Evolutionary conservation across 805 yeast genomes (phyloP), one percentile per base, ranked within the genome.

Genomic region (Candida maesae): DNA sequence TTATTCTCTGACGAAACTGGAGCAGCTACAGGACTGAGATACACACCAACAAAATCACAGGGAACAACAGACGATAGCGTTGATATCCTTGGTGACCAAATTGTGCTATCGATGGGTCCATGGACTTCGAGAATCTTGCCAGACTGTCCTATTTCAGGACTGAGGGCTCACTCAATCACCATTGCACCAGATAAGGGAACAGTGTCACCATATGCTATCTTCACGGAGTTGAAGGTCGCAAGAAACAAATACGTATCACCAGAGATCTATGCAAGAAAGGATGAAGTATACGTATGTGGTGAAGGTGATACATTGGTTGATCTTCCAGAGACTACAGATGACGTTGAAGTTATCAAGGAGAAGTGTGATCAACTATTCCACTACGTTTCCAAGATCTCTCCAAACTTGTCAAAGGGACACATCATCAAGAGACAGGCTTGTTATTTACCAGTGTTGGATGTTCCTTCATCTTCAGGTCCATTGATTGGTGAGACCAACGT

Each of bases 241-340:
- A 68, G 73, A 17, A 69, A 70, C 32, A 73, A 79, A 33, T 84
- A 81, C 62, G 90, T 86, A 18, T 79, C 95, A 2, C 99, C 99
- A 0, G 99, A 91, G 60, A 79, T 93, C 47, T 91, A 91, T 61
- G 96, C 98, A 8, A 76, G 99, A 60, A 83, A 81, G 55, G 96
- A 91, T 64, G 99, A 93, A 63, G 93, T 91, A 31, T 91, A 90
- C 56, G 93, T 93, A 2, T 91, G 98, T 65, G 98, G 99, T 33
- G 99, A 93, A 64, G 96, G 96, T 34, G 97, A 89, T 57, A 81
- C 95, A 1, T 74, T 84, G 16, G 95, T 85, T 19, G 90, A 85
- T 40, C 78, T 93, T 25, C 99, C 98, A 4, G 96, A 88, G 55
- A 84, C 95, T 0, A 86, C 96, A 0, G 96, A 88, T 56, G 95